Evolutionary conservation across 2,329 filamentous ascomycete species (phyloP), one percentile per base, ranked within the genome.

Genomic region (Penicillium decumbens): DNA sequence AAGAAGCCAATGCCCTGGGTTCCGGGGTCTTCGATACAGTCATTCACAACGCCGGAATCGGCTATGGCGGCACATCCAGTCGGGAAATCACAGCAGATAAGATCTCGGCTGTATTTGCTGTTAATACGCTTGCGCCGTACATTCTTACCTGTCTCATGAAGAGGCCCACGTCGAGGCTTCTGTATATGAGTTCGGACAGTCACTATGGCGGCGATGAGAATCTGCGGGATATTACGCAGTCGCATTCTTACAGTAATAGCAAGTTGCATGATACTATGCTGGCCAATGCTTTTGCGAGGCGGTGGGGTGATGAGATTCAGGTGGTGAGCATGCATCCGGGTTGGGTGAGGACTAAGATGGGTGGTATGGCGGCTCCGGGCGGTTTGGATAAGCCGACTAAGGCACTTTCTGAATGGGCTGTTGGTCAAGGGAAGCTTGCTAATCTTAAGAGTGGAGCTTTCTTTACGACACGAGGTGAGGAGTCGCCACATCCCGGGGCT

Each of bases 71-170:
- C 5, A 68, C 63, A 3, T 60, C 61, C 8, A 61, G 56, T 13
- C 65, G 59, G 45, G 74, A 74, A 49, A 68, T 63, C 12, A 78
- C 75, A 0, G 61, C 58, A 4, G 75, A 79, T 35, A 73, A 72
- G 8, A 68, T 80, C 20, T 75, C 78, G 0, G 69, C 71, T 1
- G 68, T 80, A 1, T 78, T 81, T 41, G 73, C 77, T 0, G 78
- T 82, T 40, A 83, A 83, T 56, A 79, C 74, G 0, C 57, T 83
- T 0, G 79, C 80, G 13, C 80, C 80, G 0, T 83, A 82, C 55
- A 69, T 83, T 4, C 67, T 83, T 2, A 77, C 79, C 0, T 75
- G 71, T 24, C 61, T 80, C 8, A 75, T 82, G 63, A 61, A 71
- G 2, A 60, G 52, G 23, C 71, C 69, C 15, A 79, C 76, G 1